Percentiles rank a stretch among this genome's conserved stretches.
phyloP scores from a whole-genome alignment of 768 basidiomycete species.

The Mycena capillaripes region DNA sequence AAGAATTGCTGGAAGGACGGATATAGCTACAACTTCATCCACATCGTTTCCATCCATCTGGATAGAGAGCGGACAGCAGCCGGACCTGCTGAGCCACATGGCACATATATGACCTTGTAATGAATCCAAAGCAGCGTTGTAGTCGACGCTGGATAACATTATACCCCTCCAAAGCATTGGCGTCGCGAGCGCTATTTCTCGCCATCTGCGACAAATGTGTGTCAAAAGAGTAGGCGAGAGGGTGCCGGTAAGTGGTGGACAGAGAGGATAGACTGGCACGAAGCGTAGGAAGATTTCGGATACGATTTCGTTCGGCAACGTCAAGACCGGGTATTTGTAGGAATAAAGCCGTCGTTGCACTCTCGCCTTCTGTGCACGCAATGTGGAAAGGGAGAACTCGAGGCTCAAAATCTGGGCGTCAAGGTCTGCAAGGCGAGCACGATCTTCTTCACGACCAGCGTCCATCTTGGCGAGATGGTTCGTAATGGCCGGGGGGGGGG shows the following conservation, averaged over 20 bases:
- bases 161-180: not conserved
- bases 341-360: not conserved
- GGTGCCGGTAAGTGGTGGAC: not conserved
- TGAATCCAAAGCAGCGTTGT: no score
- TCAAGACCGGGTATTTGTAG: not conserved
- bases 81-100: not conserved
- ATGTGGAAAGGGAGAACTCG: not conserved
- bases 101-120: not conserved
- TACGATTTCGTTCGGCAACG: conserved; percentile 11
- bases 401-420: not conserved
- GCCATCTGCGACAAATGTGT: conserved; percentile 1
- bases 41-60: not conserved
- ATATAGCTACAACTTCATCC: not conserved
- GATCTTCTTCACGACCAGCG: not conserved
- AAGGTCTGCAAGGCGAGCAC: not conserved
- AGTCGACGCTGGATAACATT: not conserved
- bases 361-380: not conserved
- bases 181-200: not conserved
- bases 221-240: not conserved
- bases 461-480: no score
- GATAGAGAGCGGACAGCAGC: not conserved
- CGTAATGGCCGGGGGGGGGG: no score
- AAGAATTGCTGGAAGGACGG: not conserved
- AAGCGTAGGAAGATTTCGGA: conserved; percentile 10
- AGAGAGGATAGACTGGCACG: not conserved